Evolutionary conservation across 257 asterid species (phyloP).

Genomic region (Eucommia ulmoides): DNA sequence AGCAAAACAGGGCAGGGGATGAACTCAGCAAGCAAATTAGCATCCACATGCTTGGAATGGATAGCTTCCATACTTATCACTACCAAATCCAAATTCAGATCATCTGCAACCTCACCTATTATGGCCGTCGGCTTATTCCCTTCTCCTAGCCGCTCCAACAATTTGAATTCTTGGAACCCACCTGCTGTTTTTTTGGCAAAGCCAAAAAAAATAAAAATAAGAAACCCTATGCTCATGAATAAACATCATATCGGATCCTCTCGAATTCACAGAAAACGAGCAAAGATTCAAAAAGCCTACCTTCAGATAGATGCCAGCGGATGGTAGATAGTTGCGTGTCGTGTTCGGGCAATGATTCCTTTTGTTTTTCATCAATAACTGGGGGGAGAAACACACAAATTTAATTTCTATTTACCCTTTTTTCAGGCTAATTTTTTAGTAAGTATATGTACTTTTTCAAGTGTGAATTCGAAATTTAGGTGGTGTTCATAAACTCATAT

Average conservation of each 20-base stretch:
- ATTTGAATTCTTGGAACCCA: conserved; percentile 76
- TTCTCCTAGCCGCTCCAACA: conserved; percentile 83
- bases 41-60: conserved; percentile 97
- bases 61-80: conserved; percentile 95
- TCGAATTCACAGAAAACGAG: too few relatives aligned
- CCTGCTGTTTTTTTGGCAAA: conserved; percentile 47
- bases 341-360: conserved; percentile 66
- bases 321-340: conserved; percentile 81
- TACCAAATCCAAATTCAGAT: conserved; percentile 84
- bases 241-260: too few relatives aligned
- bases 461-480: too few relatives aligned
- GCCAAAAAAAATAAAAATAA: too few relatives aligned
- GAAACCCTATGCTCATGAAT: too few relatives aligned
- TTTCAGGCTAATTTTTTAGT: too few relatives aligned
- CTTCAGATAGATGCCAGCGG: conserved; percentile 95
- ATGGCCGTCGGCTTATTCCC: conserved; percentile 90
- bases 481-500: too few relatives aligned
- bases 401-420: too few relatives aligned
- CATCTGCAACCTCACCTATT: conserved; percentile 95
- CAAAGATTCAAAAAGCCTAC: too few relatives aligned
- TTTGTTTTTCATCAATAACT: conserved; percentile 88
- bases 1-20: conserved; percentile 85
- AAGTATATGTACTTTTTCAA: too few relatives aligned
- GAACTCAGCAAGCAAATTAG: conserved; percentile 89
- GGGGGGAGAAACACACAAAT: too few relatives aligned